These are phyloP conservation scores for Lepidium aucheri DNA, from an alignment of 345 rosid genomes.

Conservation along the genomic window DNA sequence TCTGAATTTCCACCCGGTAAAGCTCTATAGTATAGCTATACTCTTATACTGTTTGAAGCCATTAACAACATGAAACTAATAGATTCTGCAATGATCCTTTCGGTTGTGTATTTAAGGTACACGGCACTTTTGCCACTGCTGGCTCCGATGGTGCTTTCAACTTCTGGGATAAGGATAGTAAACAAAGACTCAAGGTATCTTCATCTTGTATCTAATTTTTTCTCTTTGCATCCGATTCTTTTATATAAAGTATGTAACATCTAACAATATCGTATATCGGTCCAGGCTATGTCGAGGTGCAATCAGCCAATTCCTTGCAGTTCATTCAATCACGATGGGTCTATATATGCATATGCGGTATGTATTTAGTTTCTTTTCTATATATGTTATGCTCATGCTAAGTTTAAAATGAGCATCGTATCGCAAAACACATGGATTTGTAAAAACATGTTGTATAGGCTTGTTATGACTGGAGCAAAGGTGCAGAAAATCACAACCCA, in stretches of 20 bases:
- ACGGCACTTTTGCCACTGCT: constrained; percentile 96
- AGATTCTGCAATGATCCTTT: not conserved
- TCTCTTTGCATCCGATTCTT: not conserved
- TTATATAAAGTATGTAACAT: not conserved
- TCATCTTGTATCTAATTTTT: not conserved
- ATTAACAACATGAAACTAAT: constrained; percentile 1
- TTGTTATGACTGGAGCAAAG: constrained; percentile 96
- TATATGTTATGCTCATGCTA: not conserved
- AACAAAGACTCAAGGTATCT: constrained; percentile 92
- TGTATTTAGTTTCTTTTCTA: not conserved
- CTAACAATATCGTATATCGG: not conserved
- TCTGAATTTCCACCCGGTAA: constrained; percentile 89
- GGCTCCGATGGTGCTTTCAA: constrained; percentile 97
- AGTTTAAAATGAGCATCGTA: not conserved
- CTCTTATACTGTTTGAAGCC: not conserved
- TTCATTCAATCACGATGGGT: constrained; percentile 90
- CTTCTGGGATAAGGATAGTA: constrained; percentile 99
- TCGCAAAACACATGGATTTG: not conserved
- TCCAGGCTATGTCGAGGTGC: constrained; percentile 92
- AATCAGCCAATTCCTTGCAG: constrained; percentile 84
- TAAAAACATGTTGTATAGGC: constrained; percentile 29
- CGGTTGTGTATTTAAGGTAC: constrained; percentile 39
- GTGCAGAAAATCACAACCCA: constrained; percentile 34
- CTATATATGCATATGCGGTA: constrained; percentile 89
- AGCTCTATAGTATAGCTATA: constrained; percentile 20